Conservation (phyloP, 768 basidiomycete genomes). For the Boletus rex-veris region DNA sequence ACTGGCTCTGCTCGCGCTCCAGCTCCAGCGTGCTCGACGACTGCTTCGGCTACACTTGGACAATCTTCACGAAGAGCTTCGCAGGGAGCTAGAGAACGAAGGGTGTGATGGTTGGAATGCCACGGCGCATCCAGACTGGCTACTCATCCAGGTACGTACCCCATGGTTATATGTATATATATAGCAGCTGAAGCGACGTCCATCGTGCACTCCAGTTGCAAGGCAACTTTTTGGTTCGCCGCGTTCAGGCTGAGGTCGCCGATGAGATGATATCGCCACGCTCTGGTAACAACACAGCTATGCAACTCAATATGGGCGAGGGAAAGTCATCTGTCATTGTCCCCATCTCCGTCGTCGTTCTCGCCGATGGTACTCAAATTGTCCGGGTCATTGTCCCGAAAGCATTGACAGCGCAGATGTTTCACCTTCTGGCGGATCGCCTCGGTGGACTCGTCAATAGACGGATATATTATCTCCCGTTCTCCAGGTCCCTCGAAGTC, state of each 20-base stretch:
- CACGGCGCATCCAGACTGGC: slow-evolving; percentile 36
- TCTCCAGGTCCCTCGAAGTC: slow-evolving; percentile 39
- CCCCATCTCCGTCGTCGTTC: slow-evolving; percentile 37
- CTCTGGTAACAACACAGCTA: slow-evolving; percentile 33
- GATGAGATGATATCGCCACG: slow-evolving; percentile 45
- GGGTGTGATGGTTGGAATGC: slow-evolving; percentile 22
- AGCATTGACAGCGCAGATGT: slow-evolving; percentile 44
- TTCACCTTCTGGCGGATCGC: slow-evolving; percentile 42
- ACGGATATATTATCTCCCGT: slow-evolving; percentile 47
- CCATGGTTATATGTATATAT: background rate
- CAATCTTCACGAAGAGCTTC: slow-evolving; percentile 30
- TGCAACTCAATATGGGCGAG: slow-evolving; percentile 59
- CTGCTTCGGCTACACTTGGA: slow-evolving; percentile 24
- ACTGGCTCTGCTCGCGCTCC: slow-evolving; percentile 30
- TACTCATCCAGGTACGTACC: slow-evolving; percentile 40
- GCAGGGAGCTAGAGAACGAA: slow-evolving; percentile 22
- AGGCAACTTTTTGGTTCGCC: slow-evolving; percentile 40
- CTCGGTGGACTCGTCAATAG: slow-evolving; percentile 45
- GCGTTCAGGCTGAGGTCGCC: slow-evolving; percentile 41
- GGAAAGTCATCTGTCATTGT: slow-evolving; percentile 49
- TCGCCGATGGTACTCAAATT: slow-evolving; percentile 42
- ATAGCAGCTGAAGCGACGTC: background rate
- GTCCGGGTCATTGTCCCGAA: slow-evolving; percentile 50
- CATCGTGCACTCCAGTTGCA: slow-evolving; percentile 36
- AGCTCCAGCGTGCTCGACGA: slow-evolving; percentile 37